These are phyloP conservation scores for Podila epicladia DNA, from an alignment of 192 early-diverging fungal species.

Conservation along the genomic window DNA sequence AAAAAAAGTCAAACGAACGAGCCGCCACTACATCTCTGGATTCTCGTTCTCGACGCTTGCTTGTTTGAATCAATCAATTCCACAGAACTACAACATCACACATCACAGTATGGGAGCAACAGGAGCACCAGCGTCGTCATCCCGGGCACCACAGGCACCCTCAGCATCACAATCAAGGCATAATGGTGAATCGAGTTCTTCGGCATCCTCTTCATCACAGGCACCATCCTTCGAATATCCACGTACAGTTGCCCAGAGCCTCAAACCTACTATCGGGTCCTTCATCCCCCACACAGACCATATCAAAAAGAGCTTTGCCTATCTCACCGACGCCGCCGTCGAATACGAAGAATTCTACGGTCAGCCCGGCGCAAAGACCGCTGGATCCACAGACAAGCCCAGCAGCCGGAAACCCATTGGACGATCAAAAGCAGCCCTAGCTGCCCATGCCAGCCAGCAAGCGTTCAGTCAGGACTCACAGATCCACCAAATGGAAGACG, in stretches of 20 bases:
- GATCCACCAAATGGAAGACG: conserved; percentile 38
- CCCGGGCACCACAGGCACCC: too few relatives aligned
- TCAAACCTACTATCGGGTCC: conserved; percentile 15
- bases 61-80: too few relatives aligned
- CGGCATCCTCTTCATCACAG: background rate
- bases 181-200: background rate
- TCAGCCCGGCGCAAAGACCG: conserved; percentile 5
- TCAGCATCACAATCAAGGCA: conserved; percentile 6
- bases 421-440: conserved; percentile 21
- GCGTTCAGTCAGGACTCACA: conserved; percentile 36
- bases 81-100: too few relatives aligned
- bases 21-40: too few relatives aligned
- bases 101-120: too few relatives aligned
- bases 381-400: conserved; percentile 13
- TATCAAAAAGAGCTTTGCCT: conserved; percentile 29
- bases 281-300: conserved; percentile 20
- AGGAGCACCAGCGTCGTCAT: too few relatives aligned
- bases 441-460: conserved; percentile 16
- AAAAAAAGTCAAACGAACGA: too few relatives aligned
- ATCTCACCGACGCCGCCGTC: conserved; percentile 20
- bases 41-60: too few relatives aligned
- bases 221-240: conserved; percentile 9
- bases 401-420: background rate
- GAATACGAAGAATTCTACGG: conserved; percentile 47
- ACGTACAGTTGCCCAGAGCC: conserved; percentile 5